Conservation (phyloP, 768 basidiomycete genomes). For the Suillus hirtellus region DNA sequence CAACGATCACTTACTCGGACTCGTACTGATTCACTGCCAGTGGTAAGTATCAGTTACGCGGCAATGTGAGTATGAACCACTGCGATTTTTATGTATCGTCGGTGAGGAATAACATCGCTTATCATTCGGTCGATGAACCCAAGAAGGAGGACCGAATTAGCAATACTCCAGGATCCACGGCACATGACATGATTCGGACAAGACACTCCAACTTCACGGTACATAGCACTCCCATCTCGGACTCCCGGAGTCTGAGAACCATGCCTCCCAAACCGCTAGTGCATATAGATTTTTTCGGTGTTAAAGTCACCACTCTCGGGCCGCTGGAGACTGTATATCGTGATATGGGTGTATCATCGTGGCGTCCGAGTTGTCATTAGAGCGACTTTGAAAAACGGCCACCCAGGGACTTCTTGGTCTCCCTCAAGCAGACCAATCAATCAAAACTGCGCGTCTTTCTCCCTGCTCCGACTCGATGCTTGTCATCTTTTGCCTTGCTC, state of each 20-base stretch:
- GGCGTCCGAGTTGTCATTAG: background rate
- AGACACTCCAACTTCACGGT: background rate
- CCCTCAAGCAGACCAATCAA: background rate
- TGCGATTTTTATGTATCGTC: background rate
- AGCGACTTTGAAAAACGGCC: background rate
- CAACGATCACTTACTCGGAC: no score
- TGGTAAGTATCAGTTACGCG: background rate
- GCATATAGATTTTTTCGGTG: background rate
- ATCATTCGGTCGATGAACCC: background rate
- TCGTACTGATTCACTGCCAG: no score
- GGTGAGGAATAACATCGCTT: background rate
- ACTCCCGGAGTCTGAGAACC: background rate
- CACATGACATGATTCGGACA: background rate
- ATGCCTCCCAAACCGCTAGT: background rate
- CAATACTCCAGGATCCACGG: background rate
- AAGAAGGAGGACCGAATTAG: background rate
- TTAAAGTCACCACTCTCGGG: background rate
- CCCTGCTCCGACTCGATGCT: background rate
- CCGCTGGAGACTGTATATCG: background rate
- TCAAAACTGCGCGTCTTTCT: background rate
- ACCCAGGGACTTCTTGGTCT: background rate
- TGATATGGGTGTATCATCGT: background rate
- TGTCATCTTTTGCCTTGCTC: background rate
- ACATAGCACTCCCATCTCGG: background rate
- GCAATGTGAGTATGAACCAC: background rate